Conservation (phyloP, 352 stramenopile species). For the Phytophthora pini region DNA sequence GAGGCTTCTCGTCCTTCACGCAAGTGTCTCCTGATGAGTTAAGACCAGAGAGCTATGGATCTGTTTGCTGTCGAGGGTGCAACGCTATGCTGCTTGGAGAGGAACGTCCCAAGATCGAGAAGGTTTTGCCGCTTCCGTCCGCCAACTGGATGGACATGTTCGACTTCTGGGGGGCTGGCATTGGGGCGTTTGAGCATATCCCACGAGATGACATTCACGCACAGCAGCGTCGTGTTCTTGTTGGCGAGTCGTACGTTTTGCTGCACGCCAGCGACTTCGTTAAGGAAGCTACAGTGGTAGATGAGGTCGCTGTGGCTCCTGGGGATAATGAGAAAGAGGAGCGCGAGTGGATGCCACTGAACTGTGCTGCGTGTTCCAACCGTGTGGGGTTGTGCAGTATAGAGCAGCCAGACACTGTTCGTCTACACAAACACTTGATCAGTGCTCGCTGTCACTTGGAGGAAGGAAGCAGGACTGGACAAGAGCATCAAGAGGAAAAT, state of each 20-base stretch:
- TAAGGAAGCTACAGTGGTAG: constrained; percentile 10
- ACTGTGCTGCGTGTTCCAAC: constrained; percentile 49
- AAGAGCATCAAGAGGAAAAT: constrained; percentile 27
- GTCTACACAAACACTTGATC: constrained; percentile 72
- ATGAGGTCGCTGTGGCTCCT: constrained; percentile 5
- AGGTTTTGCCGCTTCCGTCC: constrained; percentile 76
- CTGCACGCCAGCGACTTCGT: constrained; percentile 59
- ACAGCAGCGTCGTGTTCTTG: constrained; percentile 53
- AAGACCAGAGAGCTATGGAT: constrained; percentile 46
- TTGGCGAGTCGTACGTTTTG: constrained; percentile 72
- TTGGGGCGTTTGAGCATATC: constrained; percentile 84
- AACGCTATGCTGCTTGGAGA: constrained; percentile 11
- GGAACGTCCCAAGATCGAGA: constrained; percentile 37
- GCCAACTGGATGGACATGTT: constrained; percentile 91
- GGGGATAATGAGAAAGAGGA: constrained; percentile 36
- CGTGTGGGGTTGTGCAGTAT: constrained; percentile 45
- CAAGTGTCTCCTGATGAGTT: constrained; percentile 55
- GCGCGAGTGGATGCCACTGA: constrained; percentile 44
- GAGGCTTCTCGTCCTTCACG: constrained; percentile 67
- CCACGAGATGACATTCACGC: constrained; percentile 72
- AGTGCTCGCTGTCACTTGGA: constrained; percentile 14
- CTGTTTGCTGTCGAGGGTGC: constrained; percentile 58
- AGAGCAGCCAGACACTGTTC: constrained; percentile 55
- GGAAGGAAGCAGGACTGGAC: background rate
- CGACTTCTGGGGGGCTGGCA: constrained; percentile 83